Evolutionary conservation across 208 protist genomes (phyloP), one percentile per base, ranked within the genome.

Genomic region (Wallacemonas sp.): DNA sequence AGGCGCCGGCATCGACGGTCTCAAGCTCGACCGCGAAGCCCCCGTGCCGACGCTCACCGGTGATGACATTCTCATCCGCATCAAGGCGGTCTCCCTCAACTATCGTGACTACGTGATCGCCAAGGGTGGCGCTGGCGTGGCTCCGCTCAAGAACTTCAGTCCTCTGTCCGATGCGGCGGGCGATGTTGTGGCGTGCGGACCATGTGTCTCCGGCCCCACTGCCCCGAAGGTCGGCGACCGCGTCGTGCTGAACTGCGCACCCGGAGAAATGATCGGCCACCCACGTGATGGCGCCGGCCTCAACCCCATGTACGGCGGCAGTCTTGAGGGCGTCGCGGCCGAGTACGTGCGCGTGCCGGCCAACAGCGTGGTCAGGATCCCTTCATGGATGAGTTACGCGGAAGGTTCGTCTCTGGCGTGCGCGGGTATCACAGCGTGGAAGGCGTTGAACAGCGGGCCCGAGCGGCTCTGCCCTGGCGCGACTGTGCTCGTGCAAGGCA

Each of bases 401-500:
- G 68, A 70, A 54, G 68, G 60, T 1, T 62, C 73, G 15, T 60
- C 60, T 8, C 63, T 79, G 34, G 51, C 73, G 22, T 74, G 73
- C 22, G 67, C 73, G 4, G 73, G 63, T 19, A 61, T 71, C 34
- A 74, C 73, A 1, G 73, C 67, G 41, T 71, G 73, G 63, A n/a
- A 33, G 39, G 68, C 73, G n/a, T 27, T 79, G 30, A 71, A 68
- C 67, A 70, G 45, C 58, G 61, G 60, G 24, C 42, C 24, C 17
- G 45, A 66, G 39, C 55, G 67, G 28, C 68, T 79, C 31, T 61
- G 70, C 27, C 72, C 72, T 2, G 72, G 66, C 51, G 59, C 53
- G 49, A 68, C 55, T 8, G 66, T 72, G 55, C 67, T 79, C 19
- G 68, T 79, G 59, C 62, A 79, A 49, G 73, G 62, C 56, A 73